These are phyloP conservation scores for Fragaria ananassa DNA, from an alignment of 306 rosid species.

Conservation along the genomic window DNA sequence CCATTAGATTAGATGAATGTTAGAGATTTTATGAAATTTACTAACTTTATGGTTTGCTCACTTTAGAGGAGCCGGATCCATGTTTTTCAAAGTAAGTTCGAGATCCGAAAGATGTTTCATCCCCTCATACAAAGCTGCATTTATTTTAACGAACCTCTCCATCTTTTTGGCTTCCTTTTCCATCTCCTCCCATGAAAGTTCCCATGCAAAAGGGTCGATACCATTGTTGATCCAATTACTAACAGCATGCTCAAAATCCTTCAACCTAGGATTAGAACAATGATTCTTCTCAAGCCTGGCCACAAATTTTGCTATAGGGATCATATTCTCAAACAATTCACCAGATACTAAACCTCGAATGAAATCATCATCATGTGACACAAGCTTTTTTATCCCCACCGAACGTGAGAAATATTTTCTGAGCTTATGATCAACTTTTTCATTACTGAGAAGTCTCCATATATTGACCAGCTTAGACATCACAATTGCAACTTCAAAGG, in stretches of 20 bases:
- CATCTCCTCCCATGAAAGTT: conserved; percentile 61
- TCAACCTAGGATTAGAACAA: background rate
- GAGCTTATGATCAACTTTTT: conserved; percentile 55
- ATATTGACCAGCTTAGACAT: conserved; percentile 83
- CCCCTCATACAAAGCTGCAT: conserved; percentile 74
- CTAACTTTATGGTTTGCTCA: no score
- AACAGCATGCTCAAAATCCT: conserved; percentile 46
- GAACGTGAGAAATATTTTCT: conserved; percentile 67
- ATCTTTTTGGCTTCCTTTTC: conserved; percentile 72
- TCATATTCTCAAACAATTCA: background rate
- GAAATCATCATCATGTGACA: background rate
- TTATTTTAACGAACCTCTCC: conserved; percentile 61
- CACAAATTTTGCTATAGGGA: background rate
- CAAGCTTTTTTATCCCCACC: conserved; percentile 53
- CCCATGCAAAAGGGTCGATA: conserved; percentile 64
- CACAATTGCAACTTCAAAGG: conserved; percentile 86
- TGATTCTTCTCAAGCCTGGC: background rate
- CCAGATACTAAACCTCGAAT: background rate
- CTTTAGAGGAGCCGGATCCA: no score
- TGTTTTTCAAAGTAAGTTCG: conserved; percentile 66
- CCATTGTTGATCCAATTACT: conserved; percentile 46
- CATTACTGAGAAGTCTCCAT: conserved; percentile 71
- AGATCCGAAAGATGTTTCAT: conserved; percentile 73
- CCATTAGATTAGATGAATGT: no score
- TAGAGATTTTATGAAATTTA: no score